Evolutionary conservation across 495 filamentous ascomycete species (phyloP), one percentile per base, ranked within the genome.

Genomic region (Neurospora sp.): DNA sequence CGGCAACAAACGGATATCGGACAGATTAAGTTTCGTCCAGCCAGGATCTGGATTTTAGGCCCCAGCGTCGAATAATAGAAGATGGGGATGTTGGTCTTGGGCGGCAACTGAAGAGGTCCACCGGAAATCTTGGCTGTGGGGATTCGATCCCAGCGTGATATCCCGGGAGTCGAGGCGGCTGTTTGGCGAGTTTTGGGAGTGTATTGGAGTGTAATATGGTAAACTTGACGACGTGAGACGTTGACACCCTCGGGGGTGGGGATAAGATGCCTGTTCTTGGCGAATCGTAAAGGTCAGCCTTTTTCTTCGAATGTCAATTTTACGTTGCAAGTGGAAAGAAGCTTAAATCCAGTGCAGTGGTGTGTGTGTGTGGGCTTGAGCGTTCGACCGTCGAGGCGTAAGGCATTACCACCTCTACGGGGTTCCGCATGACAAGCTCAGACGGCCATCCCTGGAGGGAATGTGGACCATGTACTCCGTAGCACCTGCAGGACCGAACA

Each of bases 261-360:
- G 69, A 41, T 70, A 72, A 39, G 70, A 76, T 35, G 2, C 12
- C 42, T 42, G 38, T 37, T 41, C 75, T 77, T 79, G 75, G 77
- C 75, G 46, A 46, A 27, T 42, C 31, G 54, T 37, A 12, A 18
- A 71, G 31, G 70, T 78, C 72, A 74, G 74, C 69, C n/a, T 72
- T 71, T 71, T 38, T 31, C 39, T 23, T 69, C 6, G 5, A 44
- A 12, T 40, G 38, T 18, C 9, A 62, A 62, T 35, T 35, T 62
- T 62, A 35, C 27, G 54, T 62, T 35, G 54, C 54, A 35, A 62
- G 27, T 62, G 27, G 27, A 62, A 62, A 76, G 75, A 78, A 78
- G 75, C 77, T 77, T 77, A 77, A 62, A 35, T 35, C 27, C 27
- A 62, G 54, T 62, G 14, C 54, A 35, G 54, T 62, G 54, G 12